These are phyloP conservation scores for Aureobasidium pullulans DNA, from an alignment of 2,329 filamentous ascomycete genomes.

Conservation along the genomic window DNA sequence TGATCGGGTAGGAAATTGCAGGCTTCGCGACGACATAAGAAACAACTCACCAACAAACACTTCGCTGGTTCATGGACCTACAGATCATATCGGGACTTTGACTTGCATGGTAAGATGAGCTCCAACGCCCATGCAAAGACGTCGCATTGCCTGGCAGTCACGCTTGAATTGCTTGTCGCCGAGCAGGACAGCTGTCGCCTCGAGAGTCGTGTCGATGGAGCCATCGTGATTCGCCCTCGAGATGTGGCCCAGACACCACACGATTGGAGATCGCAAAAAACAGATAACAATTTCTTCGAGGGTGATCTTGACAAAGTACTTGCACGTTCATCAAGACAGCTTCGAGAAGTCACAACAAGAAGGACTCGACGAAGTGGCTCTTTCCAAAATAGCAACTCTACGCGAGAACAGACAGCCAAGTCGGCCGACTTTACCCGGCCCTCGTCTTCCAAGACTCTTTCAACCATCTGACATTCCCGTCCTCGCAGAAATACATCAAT, in stretches of 20 bases:
- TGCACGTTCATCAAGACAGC: no score
- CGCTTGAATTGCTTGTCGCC: no score
- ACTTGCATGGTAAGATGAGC: not conserved
- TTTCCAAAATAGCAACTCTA: not conserved
- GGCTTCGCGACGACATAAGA: not conserved
- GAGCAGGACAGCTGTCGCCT: no score
- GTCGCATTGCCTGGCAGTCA: no score
- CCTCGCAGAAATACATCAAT: constrained; percentile 5
- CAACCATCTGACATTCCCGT: not conserved
- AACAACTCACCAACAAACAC: not conserved
- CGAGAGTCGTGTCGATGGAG: no score
- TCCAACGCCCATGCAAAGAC: no score
- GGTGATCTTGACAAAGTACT: no score
- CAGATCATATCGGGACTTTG: not conserved
- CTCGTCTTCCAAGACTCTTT: not conserved
- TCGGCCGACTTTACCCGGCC: not conserved
- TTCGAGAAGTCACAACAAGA: no score
- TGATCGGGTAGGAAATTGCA: constrained; percentile 5
- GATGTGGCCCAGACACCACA: no score
- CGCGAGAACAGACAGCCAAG: not conserved
- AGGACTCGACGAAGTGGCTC: not conserved
- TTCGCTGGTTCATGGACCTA: not conserved
- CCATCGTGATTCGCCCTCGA: no score
- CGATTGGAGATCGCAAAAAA: no score
- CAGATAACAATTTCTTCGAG: no score